Conservation (phyloP, 768 basidiomycete species). For the Pleurotus cornucopiae region DNA sequence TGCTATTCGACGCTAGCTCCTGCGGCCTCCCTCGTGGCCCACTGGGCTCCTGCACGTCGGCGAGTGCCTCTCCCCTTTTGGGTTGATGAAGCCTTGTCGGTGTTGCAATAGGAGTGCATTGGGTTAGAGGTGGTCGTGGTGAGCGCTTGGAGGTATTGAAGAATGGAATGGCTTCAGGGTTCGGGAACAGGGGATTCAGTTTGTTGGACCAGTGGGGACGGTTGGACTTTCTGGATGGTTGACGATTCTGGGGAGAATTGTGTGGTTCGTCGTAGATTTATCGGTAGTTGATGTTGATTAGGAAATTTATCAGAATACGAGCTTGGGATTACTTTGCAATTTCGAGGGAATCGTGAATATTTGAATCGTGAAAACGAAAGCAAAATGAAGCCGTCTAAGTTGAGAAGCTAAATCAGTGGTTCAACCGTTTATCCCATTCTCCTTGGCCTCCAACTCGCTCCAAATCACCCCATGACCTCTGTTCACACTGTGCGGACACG, state of each 20-base stretch:
- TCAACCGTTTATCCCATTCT: no score
- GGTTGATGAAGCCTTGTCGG: conserved; percentile 5
- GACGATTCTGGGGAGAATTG: not conserved
- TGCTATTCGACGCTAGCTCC: conserved; percentile 5
- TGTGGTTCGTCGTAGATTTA: not conserved
- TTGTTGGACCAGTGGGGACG: not conserved
- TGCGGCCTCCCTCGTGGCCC: not conserved
- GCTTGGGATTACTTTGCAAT: not conserved
- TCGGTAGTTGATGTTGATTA: not conserved
- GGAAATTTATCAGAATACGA: not conserved
- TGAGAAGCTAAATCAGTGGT: no score
- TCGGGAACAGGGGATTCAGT: not conserved
- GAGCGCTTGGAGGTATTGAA: not conserved
- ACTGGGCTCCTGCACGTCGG: not conserved
- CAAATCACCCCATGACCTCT: not conserved
- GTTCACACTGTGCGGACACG: not conserved
- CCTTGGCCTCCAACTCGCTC: no score
- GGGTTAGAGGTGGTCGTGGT: not conserved
- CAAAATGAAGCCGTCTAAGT: no score
- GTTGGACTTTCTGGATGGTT: not conserved
- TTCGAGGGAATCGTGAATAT: no score
- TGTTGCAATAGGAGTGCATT: not conserved
- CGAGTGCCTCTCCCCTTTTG: conserved; percentile 6
- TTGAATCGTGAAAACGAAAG: no score
- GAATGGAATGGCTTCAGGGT: not conserved